Conservation (phyloP, 2,329 filamentous ascomycete species). For the Xylaria polymorpha region DNA sequence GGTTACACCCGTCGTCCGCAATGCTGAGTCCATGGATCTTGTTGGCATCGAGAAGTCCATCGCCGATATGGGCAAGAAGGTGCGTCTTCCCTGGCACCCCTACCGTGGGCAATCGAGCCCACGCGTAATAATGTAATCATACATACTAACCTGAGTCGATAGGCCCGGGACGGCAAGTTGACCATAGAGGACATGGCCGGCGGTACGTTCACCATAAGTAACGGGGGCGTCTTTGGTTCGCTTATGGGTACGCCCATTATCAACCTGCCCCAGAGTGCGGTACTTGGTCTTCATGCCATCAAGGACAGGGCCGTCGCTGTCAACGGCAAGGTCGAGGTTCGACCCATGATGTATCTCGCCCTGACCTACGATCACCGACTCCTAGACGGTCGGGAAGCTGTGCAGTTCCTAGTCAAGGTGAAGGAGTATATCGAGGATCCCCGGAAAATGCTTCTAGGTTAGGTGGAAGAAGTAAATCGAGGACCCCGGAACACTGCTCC, state of each 20-base stretch:
- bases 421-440: conserved; percentile 99
- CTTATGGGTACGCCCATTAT: conserved; percentile 99
- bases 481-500: neutral
- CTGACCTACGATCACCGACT: conserved; percentile 98
- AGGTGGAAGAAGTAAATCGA: conserved; percentile 4
- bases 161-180: conserved; percentile 95
- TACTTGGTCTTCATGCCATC: conserved; percentile 93
- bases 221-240: conserved; percentile 96
- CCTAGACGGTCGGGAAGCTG: conserved; percentile 92
- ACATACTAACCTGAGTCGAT: conserved; percentile 30
- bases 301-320: conserved; percentile 92
- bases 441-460: conserved; percentile 81
- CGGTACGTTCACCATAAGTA: conserved; percentile 97
- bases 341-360: conserved; percentile 99
- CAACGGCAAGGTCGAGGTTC: conserved; percentile 93
- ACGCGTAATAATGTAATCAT: neutral
- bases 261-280: conserved; percentile 93
- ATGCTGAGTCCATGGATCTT: conserved; percentile 88
- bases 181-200: conserved; percentile 99
- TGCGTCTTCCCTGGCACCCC: conserved; percentile 51
- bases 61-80: conserved; percentile 95
- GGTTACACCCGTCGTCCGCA: conserved; percentile 95
- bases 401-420: conserved; percentile 95
- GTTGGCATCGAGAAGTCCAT: conserved; percentile 91
- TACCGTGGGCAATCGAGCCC: neutral